phyloP scores from a whole-genome alignment of 257 asterid species.

The Asclepias syriaca region DNA sequence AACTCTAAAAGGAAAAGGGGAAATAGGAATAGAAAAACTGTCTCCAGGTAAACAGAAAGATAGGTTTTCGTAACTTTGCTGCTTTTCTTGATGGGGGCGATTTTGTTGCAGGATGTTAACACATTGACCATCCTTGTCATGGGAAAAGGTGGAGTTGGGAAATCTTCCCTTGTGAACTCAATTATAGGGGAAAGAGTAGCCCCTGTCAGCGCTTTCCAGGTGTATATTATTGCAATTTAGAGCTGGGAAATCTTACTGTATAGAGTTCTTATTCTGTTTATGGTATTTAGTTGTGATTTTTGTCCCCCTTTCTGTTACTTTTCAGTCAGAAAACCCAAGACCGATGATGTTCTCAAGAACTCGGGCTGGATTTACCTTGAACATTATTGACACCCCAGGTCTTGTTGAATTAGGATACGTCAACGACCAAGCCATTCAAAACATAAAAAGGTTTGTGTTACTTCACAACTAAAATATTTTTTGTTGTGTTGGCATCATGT shows the following conservation, averaged over 20 bases:
- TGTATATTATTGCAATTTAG: slow-evolving; percentile 15
- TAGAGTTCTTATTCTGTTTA: not conserved
- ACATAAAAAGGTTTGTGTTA: slow-evolving; percentile 64
- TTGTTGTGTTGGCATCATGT: not conserved
- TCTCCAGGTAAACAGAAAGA: not conserved
- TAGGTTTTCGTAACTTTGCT: not conserved
- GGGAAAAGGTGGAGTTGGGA: slow-evolving; percentile 99
- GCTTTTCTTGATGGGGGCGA: not conserved
- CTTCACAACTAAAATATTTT: not conserved
- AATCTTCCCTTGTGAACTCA: slow-evolving; percentile 90
- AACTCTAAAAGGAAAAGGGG: not conserved
- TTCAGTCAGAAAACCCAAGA: slow-evolving; percentile 85
- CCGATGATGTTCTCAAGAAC: slow-evolving; percentile 94
- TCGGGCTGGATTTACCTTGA: slow-evolving; percentile 81
- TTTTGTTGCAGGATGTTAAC: slow-evolving; percentile 51
- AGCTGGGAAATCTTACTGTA: slow-evolving; percentile 12
- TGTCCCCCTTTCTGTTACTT: not conserved
- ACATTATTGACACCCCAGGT: slow-evolving; percentile 91
- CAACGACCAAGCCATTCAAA: slow-evolving; percentile 71
- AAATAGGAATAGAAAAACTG: not conserved
- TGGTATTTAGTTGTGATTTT: slow-evolving; percentile 4
- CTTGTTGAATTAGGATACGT: slow-evolving; percentile 94
- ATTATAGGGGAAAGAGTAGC: slow-evolving; percentile 87
- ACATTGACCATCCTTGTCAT: slow-evolving; percentile 81
- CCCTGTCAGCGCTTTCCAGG: slow-evolving; percentile 96